Percentiles rank a stretch among this genome's conserved stretches.
Evolutionary conservation across 495 filamentous ascomycete genomes (phyloP).

Genomic region (Aspergillus panamensis): DNA sequence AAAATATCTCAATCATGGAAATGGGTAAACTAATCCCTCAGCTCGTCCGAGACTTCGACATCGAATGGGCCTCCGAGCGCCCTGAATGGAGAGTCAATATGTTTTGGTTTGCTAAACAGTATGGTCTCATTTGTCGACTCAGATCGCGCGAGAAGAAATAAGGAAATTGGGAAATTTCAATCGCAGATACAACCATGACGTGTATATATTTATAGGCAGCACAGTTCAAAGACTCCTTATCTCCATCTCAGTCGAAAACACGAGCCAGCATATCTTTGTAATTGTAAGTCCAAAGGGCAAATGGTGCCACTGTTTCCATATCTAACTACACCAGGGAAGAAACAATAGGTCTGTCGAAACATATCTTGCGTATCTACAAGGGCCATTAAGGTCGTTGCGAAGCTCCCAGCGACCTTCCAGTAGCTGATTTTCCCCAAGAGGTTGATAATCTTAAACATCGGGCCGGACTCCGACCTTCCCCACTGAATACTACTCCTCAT

Average conservation of each 20-base stretch:
- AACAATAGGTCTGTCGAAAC: background rate
- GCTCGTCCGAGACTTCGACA: slow-evolving; percentile 25
- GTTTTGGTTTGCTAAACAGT: background rate
- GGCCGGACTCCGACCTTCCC: background rate
- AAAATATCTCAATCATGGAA: slow-evolving; percentile 32
- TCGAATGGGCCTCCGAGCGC: slow-evolving; percentile 1
- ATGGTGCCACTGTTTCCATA: no score
- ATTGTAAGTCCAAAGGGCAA: no score
- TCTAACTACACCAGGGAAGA: no score
- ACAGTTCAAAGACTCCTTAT: no score
- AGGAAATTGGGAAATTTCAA: background rate
- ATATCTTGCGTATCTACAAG: background rate
- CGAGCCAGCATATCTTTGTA: no score
- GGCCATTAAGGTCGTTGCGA: background rate
- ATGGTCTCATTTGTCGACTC: background rate
- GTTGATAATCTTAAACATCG: background rate
- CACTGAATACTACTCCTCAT: background rate
- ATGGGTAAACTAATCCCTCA: slow-evolving; percentile 33
- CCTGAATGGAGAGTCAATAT: background rate
- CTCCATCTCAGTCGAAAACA: no score
- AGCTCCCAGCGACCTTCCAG: background rate
- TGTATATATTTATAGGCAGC: no score
- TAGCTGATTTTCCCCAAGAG: background rate
- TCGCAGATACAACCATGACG: no score
- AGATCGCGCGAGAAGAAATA: background rate